Percentiles rank a stretch among this genome's conserved stretches.
Conservation (phyloP, 371 early-diverging fungal genomes). For the Mortierella sp. region DNA sequence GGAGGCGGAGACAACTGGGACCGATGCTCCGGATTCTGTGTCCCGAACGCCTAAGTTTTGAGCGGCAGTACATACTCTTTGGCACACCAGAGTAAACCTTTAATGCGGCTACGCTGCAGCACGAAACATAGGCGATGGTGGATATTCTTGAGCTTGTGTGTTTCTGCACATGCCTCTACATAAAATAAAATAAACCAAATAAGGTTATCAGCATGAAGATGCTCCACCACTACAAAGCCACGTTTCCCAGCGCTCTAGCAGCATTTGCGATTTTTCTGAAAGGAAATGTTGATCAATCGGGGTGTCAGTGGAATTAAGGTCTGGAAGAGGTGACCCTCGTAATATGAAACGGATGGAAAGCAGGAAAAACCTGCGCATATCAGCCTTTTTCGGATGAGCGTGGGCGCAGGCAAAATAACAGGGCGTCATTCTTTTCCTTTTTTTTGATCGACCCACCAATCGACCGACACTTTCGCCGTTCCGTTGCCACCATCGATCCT, state of each 20-base stretch:
- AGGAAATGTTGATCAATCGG: no score
- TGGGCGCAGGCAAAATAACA: not conserved
- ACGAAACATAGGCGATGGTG: conserved; percentile 8
- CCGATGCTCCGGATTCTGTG: not conserved
- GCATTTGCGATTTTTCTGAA: no score
- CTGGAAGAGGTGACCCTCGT: no score
- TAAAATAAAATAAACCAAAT: not conserved
- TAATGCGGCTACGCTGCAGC: conserved; percentile 1
- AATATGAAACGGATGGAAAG: no score
- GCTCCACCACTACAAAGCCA: no score
- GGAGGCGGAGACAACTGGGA: conserved; percentile 12
- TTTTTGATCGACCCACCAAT: not conserved
- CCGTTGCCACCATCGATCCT: not conserved
- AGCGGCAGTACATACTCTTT: not conserved
- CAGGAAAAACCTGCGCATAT: no score
- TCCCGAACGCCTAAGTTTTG: not conserved
- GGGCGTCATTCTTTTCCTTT: not conserved
- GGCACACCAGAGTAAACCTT: conserved; percentile 11
- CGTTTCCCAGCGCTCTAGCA: no score
- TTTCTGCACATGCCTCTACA: conserved; percentile 11
- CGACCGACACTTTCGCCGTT: not conserved
- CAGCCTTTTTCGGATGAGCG: no score
- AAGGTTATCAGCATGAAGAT: no score
- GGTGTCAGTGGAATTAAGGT: no score
- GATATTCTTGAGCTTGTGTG: conserved; percentile 12